Evolutionary conservation across 257 asterid genomes (phyloP), one percentile per base, ranked within the genome.

Genomic region (Nyctanthes arbortristis): DNA sequence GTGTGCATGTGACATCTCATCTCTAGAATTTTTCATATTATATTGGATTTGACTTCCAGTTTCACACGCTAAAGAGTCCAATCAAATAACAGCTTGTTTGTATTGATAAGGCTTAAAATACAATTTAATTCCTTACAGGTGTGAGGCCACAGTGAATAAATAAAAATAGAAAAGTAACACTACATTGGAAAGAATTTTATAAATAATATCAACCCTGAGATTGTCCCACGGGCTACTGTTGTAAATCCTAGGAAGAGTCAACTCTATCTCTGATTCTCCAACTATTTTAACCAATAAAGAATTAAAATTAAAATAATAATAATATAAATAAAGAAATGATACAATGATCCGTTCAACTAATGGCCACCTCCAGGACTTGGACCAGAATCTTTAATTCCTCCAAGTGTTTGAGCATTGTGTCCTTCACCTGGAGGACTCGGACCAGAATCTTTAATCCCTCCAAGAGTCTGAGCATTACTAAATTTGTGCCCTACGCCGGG

Each of bases 351-450:
- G 16, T 43, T 7, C 8, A 43, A 16, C 7, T 71, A 35, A 63
- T 75, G 63, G 40, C 80, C 76, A 22, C 2, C 60, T 31, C 68
- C 67, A 6, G 18, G 67, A 54, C 45, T 58, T 3, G 75, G 67
- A 49, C 73, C 73, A 1, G 75, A 70, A 11, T 47, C 45, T n/a
- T 69, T 59, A 5, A 45, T 16, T 60, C 58, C 67, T 59, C 35
- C 74, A 22, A 60, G 43, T 39, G 74, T 69, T 22, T 59, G 0
- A n/a, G 27, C 34, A 43, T 39, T 69, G 47, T 58, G 73, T 59
- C 74, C 74, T 14, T 5, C 74, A 18, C 60, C 63, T n/a, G n/a
- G n/a, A 57, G 40, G 76, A 49, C 49, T 69, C 10, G 71, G 71
- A 52, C 73, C 70, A 4, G 68, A 70, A 22, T 30, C 68, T 22